These are phyloP conservation scores for Aspergillus sojae DNA, from an alignment of 2,329 filamentous ascomycete species.

Conservation along the genomic window DNA sequence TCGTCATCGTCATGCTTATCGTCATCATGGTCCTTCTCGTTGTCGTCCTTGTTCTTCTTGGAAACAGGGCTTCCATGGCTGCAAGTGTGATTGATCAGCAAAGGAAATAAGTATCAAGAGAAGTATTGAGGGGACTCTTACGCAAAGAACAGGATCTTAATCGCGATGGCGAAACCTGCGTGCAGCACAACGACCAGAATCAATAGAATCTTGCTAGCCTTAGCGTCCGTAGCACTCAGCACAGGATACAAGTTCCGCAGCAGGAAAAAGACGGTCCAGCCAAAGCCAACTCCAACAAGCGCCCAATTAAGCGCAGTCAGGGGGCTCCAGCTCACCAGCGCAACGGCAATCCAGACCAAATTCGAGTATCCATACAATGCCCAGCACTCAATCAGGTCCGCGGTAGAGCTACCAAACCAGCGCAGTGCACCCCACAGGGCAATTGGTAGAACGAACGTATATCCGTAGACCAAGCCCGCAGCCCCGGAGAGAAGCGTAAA, in stretches of 20 bases:
- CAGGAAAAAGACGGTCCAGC: constrained; percentile 78
- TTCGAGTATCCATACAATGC: constrained; percentile 95
- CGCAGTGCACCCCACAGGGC: constrained; percentile 83
- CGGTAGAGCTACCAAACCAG: constrained; percentile 93
- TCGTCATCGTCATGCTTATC: constrained; percentile 24
- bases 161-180: constrained; percentile 85
- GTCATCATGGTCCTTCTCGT: constrained; percentile 32
- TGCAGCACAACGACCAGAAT: constrained; percentile 83
- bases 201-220: constrained; percentile 85
- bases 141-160: constrained; percentile 97
- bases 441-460: constrained; percentile 84
- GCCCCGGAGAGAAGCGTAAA: constrained; percentile 87
- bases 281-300: constrained; percentile 86
- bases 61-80: constrained; percentile 66
- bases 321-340: constrained; percentile 86
- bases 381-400: constrained; percentile 93
- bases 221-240: constrained; percentile 86
- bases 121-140: constrained; percentile 38
- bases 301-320: constrained; percentile 87
- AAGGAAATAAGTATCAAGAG: background rate
- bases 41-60: constrained; percentile 42
- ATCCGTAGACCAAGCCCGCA: constrained; percentile 91
- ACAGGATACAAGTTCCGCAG: constrained; percentile 88
- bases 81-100: constrained; percentile 19
- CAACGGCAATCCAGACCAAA: constrained; percentile 94